phyloP scores from a whole-genome alignment of 2,329 filamentous ascomycete species.

The Alternaria gaisen region DNA sequence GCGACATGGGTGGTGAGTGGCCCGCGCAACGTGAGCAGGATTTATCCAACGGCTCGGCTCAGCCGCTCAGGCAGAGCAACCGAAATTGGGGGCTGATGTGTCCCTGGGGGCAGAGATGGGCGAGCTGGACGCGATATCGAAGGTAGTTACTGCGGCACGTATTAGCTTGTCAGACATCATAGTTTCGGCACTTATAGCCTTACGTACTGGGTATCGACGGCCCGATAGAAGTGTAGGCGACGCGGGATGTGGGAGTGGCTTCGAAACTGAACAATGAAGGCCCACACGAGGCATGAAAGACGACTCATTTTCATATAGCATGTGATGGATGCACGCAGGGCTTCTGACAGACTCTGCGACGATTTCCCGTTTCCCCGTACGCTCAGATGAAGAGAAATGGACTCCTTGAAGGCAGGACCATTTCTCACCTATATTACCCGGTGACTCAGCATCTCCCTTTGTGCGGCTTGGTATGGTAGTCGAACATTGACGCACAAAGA shows the following conservation, averaged over 20 bases:
- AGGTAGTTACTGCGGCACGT: neutral
- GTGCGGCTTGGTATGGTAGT: neutral
- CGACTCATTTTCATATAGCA: neutral
- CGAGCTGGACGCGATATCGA: conserved; percentile 1
- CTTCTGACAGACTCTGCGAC: neutral
- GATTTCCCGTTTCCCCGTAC: neutral
- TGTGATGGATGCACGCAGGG: neutral
- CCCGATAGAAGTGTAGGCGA: conserved; percentile 1
- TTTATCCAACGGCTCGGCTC: conserved; percentile 11
- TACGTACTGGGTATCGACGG: conserved; percentile 4
- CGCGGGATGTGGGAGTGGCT: neutral
- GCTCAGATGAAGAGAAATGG: neutral
- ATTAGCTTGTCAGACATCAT: neutral
- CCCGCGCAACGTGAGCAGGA: conserved; percentile 1
- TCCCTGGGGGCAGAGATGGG: neutral
- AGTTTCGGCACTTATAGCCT: conserved; percentile 4
- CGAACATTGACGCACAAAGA: too few species aligned
- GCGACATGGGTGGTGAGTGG: neutral
- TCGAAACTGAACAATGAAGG: neutral
- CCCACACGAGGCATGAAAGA: conserved; percentile 6
- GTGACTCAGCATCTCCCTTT: neutral
- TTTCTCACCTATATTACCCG: neutral
- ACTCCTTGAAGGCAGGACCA: neutral
- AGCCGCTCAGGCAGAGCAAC: conserved; percentile 4
- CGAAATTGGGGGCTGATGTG: conserved; percentile 10